phyloP scores from a whole-genome alignment of 2,329 filamentous ascomycete genomes.

The Hypoxylon sp. region DNA sequence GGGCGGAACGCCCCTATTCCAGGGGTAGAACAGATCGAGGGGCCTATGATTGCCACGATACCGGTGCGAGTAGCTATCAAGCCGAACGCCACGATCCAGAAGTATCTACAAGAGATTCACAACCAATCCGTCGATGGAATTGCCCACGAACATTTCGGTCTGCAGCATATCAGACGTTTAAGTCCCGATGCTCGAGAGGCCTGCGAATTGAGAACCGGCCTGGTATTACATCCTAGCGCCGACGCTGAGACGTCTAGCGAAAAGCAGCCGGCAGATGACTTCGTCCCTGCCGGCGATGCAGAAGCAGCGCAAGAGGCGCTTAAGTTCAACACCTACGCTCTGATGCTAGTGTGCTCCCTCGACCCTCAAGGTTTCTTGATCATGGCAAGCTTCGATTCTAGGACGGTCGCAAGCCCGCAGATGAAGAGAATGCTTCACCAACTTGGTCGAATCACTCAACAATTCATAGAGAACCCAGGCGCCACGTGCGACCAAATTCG shows the following conservation, averaged over 20 bases:
- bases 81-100: constrained; percentile 55
- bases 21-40: constrained; percentile 66
- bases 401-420: constrained; percentile 62
- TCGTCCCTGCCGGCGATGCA: constrained; percentile 66
- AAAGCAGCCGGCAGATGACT: constrained; percentile 60
- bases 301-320: constrained; percentile 71
- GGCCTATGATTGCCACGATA: constrained; percentile 71
- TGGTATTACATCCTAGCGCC: constrained; percentile 64
- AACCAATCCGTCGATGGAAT: constrained; percentile 67
- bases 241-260: constrained; percentile 46
- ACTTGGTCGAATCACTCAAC: constrained; percentile 62
- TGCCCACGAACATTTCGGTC: constrained; percentile 72
- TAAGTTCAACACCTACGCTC: constrained; percentile 69
- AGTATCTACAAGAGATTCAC: constrained; percentile 69
- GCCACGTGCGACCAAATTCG: constrained; percentile 52
- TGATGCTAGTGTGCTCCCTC: constrained; percentile 74
- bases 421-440: constrained; percentile 66
- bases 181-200: constrained; percentile 66
- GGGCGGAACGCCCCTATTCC: constrained; percentile 64
- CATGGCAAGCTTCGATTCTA: constrained; percentile 74
- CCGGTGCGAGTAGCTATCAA: constrained; percentile 64
- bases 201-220: constrained; percentile 66
- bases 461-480: constrained; percentile 58
- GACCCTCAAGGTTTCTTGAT: constrained; percentile 66
- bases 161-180: constrained; percentile 69